These are phyloP conservation scores for Breynia disticha DNA, from an alignment of 441 rosid species.

Conservation along the genomic window DNA sequence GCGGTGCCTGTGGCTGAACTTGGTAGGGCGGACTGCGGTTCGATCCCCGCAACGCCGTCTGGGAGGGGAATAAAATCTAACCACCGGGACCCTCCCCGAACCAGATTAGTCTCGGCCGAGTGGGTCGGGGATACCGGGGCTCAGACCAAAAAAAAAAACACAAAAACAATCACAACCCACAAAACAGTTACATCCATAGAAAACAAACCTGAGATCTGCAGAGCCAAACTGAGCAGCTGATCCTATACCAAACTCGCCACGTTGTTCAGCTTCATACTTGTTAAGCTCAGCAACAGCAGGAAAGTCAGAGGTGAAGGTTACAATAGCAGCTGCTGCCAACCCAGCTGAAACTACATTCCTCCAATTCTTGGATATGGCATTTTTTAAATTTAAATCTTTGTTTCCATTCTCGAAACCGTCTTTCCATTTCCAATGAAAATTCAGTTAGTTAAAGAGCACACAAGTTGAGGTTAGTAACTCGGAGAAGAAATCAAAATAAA, in stretches of 20 bases:
- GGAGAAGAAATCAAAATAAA: too few species aligned
- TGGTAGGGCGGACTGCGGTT: too few species aligned
- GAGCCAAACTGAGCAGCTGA: constrained; percentile 87
- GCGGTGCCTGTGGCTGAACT: too few species aligned
- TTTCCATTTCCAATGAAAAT: constrained; percentile 41
- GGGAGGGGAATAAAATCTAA: too few species aligned
- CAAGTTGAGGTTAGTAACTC: too few species aligned
- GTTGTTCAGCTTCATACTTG: constrained; percentile 66
- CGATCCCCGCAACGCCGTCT: too few species aligned
- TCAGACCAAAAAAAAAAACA: too few species aligned
- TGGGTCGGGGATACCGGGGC: too few species aligned
- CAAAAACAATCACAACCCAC: neutral
- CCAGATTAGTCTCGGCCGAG: too few species aligned
- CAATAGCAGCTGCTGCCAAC: constrained; percentile 56
- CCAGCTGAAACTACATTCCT: constrained; percentile 51
- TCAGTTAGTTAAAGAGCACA: constrained; percentile 11
- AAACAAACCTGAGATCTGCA: constrained; percentile 65
- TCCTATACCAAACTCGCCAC: constrained; percentile 86
- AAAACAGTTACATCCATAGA: neutral
- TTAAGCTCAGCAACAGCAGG: constrained; percentile 79
- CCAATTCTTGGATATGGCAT: constrained; percentile 33
- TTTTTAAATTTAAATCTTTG: constrained; percentile 11
- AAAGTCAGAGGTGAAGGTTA: constrained; percentile 36
- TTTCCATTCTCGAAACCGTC: constrained; percentile 22
- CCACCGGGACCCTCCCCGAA: too few species aligned